Evolutionary conservation across 2,329 filamentous ascomycete genomes (phyloP).

Genomic region (Emmonsia crescens): DNA sequence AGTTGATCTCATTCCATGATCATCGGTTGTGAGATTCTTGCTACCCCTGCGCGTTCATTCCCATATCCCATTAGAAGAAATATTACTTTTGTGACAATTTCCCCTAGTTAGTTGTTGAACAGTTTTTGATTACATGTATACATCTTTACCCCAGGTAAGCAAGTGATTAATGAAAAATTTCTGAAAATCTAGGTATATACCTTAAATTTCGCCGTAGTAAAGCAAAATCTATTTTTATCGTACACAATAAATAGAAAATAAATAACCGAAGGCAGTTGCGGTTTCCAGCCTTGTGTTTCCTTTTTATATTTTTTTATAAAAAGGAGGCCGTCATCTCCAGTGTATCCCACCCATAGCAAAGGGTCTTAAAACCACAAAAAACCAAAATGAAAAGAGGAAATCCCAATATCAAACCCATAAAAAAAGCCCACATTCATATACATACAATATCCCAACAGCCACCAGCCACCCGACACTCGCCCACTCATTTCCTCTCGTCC

Average conservation of each 20-base stretch:
- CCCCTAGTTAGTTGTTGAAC: not conserved
- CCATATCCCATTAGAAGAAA: not conserved
- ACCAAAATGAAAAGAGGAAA: not conserved
- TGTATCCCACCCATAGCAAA: not conserved
- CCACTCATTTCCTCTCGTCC: not conserved
- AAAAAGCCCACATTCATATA: not conserved
- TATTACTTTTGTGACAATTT: too few relatives aligned
- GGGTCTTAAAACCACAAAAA: not conserved
- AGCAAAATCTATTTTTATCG: not conserved
- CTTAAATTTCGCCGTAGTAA: not conserved
- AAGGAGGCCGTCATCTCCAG: not conserved
- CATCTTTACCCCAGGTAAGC: not conserved
- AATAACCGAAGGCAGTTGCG: not conserved
- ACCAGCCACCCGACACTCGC: not conserved
- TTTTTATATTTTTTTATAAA: not conserved
- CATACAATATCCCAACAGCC: not conserved
- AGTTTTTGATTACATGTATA: constrained; percentile 1
- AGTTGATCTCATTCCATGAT: not conserved
- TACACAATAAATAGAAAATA: constrained; percentile 1
- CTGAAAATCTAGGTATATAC: not conserved
- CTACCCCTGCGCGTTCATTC: not conserved
- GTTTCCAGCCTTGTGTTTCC: not conserved
- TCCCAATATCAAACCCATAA: not conserved
- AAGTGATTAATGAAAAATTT: not conserved
- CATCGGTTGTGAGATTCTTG: too few relatives aligned